Evolutionary conservation across 768 basidiomycete genomes (phyloP).

Genomic region (Tephrocybe sp.): DNA sequence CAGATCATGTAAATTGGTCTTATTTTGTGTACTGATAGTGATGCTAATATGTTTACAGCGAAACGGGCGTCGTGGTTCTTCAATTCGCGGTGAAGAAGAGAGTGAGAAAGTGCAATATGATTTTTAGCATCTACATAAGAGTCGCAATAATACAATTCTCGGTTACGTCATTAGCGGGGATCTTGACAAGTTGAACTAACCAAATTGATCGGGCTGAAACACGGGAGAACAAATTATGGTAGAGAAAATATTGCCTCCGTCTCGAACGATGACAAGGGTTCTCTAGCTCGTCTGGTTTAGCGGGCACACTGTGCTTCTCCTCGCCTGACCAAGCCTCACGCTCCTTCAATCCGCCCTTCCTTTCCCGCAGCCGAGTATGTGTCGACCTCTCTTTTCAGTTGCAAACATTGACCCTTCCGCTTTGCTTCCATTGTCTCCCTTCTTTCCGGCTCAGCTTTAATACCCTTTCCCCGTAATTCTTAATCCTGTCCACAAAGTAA

Average conservation of each 20-base stretch:
- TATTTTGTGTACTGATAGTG: slow-evolving; percentile 15
- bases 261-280: neutral
- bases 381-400: slow-evolving; percentile 27
- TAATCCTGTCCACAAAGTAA: neutral
- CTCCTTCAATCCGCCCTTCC: slow-evolving; percentile 1
- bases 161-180: slow-evolving; percentile 33
- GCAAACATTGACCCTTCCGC: slow-evolving; percentile 25
- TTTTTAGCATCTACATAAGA: slow-evolving; percentile 15
- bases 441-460: slow-evolving; percentile 12
- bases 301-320: neutral
- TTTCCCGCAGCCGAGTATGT: slow-evolving; percentile 22
- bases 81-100: slow-evolving; percentile 65
- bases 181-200: slow-evolving; percentile 25
- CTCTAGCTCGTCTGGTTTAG: slow-evolving; percentile 1
- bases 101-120: too few relatives aligned
- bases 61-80: slow-evolving; percentile 96
- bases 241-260: slow-evolving; percentile 30
- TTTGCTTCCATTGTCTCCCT: slow-evolving; percentile 22
- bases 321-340: neutral
- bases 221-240: slow-evolving; percentile 30
- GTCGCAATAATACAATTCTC: slow-evolving; percentile 17
- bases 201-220: slow-evolving; percentile 42
- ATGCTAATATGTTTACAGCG: slow-evolving; percentile 41
- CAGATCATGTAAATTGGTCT: slow-evolving; percentile 39
- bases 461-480: slow-evolving; percentile 8